Evolutionary conservation across 1,139 yeast genomes (phyloP), one percentile per base, ranked within the genome.

Genomic region (Geotrichum reessii): DNA sequence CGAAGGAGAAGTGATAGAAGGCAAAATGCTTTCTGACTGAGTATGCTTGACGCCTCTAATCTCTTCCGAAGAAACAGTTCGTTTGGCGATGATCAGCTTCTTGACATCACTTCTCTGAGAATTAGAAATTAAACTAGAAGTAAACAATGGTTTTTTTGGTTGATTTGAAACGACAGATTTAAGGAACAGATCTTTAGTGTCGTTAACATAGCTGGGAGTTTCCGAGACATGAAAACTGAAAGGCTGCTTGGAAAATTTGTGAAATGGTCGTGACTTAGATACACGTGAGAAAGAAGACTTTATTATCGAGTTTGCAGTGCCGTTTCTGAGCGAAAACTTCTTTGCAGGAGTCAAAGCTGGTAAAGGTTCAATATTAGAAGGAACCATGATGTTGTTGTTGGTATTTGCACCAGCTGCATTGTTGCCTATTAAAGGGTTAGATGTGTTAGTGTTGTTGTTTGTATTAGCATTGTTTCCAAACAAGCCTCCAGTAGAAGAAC

Each of bases 401-500:
- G n/a, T 17, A 14, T n/a, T 60, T 55, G 58, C 63, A 55, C 55
- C 62, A 53, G 60, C 62, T 61, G 47, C 64, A 53, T 64, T 59
- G 62, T 61, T 67, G 14, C 74, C 76, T 65, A 73, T 71, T 27
- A 73, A 59, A 11, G 66, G 65, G 11, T 65, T 64, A 19, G 52
- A 31, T 47, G 42, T 31, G 37, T 37, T 52, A 55, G 62, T 52
- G 22, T 56, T 55, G 27, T 50, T 55, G 19, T 62, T 58, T 52
- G 46, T 19, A 7, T 37, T 37, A 27, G 37, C 19, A 37, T 51
- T 58, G 42, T 57, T 58, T 1, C 76, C 76, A 69, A 79, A 78
- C 27, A 78, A 62, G 0, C 80, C 78, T 11, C 78, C 78, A 17
- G 64, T 62, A 37, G 65, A 56, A 50, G 33, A 14, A 24, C 67